Base-by-base conservation (phyloP, 1,284 basidiomycete genomes). In the Somion occarium region DNA sequence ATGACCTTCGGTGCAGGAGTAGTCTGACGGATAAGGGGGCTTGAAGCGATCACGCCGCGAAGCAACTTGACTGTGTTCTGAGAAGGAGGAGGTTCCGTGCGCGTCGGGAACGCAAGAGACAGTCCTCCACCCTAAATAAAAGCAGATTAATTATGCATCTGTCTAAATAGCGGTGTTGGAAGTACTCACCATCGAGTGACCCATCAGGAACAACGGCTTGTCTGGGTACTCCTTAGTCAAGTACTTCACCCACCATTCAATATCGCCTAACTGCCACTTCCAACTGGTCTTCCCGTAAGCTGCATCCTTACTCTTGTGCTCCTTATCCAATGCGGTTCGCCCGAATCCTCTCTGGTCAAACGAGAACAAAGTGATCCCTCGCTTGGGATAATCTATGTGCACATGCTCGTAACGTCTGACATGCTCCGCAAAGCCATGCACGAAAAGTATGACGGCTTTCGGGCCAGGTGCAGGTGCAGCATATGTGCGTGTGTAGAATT, bases 281-380 rank as follows among this genome's bases (percentile, higher is more conserved):
- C 83, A 83, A 50, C 76, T 79, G 2, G 88, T 91, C 73, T 84
- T 83, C 2, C 77, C 88, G 62, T 85, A 90, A 23, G 73, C 57
- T 52, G 78, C 78, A 43, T 65, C 65, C 55, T 74, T 77, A 66
- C 68, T 73, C 57, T 66, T 67, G 45, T 75, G 69, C 51, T 68
- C 69, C 20, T 45, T 23, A 59, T 88, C 87, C 52, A 76, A 72
- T 2, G 84, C 86, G 1, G 93, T 96, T 43, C 78, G 72, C 1
- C 93, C 93, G 64, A 88, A 94, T 0, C 93, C 93, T 46, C 93
- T 80, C 69, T 91, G 87, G 72, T 96, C 93, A 62, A 80, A 91
- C 0, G 90, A 75, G 56, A 91, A 85, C 24, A 93, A 73, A 22
- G 79, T 77, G 57, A 92, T 75, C 1, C 79, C 82, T 20, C 72